Base-by-base conservation (phyloP, 768 basidiomycete genomes). In the Lepiota venenata region DNA sequence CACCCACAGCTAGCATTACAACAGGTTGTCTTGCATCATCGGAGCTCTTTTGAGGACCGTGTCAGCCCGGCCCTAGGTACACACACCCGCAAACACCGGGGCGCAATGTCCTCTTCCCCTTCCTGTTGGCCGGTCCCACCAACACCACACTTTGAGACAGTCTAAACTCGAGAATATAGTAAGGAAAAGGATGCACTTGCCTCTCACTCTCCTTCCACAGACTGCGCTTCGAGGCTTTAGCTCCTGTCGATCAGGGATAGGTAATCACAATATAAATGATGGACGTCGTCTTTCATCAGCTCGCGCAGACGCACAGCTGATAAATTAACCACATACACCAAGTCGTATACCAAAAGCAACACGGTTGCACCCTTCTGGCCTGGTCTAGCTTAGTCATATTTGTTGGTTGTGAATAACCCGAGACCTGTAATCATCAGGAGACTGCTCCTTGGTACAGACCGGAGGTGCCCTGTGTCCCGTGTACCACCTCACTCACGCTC, bases 171-270 rank as follows among this genome's bases (percentile, higher is more conserved):
- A 27, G 11, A 8, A 25, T 29, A 41, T 29, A 27, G n/a, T 41
- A 29, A n/a, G n/a, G 25, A n/a, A 9, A 9, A 35, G 27, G 32
- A 35, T 6, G 18, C 21, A 15, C 32, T 51, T 27, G 29, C 29
- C 27, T 22, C n/a, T 39, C 15, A 20, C 16, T 27, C 35, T 7
- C 12, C 2, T n/a, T 15, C 8, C 32, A 32, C 8, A 9, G 4
- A 32, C 32, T 11, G 32, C 8, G 32, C 32, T 32, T 8, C 32
- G 8, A 32, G 32, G 32, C 8, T 32, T 32, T 11, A 32, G 32
- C 32, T 32, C n/a, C 43, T 36, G 46, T 41, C 38, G 39, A 55
- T 47, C 53, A 41, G 10, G 42, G 40, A 47, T 55, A 55, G 38
- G 7, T 25, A 54, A 32, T 41, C 53, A 55, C 32, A 20, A 29